Base-by-base conservation (phyloP, 208 protist species). In the Leishmania tarentolae region DNA sequence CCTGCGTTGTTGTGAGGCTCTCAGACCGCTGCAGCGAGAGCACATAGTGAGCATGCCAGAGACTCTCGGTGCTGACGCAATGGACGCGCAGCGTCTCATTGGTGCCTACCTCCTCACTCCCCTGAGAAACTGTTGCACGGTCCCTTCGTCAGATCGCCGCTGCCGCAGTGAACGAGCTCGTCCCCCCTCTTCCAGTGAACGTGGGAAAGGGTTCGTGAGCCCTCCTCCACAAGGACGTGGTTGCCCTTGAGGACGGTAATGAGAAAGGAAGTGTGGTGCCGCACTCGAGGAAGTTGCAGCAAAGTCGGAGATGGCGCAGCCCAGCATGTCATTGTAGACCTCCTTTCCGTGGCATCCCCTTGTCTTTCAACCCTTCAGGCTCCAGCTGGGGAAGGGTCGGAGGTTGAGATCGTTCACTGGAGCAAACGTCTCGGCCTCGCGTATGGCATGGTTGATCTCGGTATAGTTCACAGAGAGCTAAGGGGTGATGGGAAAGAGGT, bases 241-340 rank as follows among this genome's bases (percentile, higher is more conserved):
- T 76, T 79, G 53, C 75, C 66, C 47, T 79, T 76, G 56, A 42
- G 75, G 37, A 80, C 35, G 11, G 65, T 84, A 53, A 15, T 9
- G 56, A 84, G 68, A 13, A 78, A n/a, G n/a, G n/a, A n/a, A n/a
- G 80, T 40, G 42, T 76, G 59, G 77, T 68, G 17, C 76, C 76
- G 76, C 75, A 78, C 71, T 75, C 61, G 53, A 35, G 15, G 76
- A 85, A 81, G 59, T 81, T 71, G 46, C 76, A 40, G 53, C 75
- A 52, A 82, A 82, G 76, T 79, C 82, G 52, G 78, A 75, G 73
- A 76, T 86, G 61, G 69, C 78, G 74, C 78, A 76, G 50, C 65
- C 82, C 35, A 80, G 73, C 74, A 79, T 80, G 74, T 66, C 82
- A 50, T 86, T 65, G 56, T 56, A 40, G 24, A 44, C 28, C 73